Base-by-base conservation (phyloP, 2,329 filamentous ascomycete species). In the Fonsecaea pugnacius region DNA sequence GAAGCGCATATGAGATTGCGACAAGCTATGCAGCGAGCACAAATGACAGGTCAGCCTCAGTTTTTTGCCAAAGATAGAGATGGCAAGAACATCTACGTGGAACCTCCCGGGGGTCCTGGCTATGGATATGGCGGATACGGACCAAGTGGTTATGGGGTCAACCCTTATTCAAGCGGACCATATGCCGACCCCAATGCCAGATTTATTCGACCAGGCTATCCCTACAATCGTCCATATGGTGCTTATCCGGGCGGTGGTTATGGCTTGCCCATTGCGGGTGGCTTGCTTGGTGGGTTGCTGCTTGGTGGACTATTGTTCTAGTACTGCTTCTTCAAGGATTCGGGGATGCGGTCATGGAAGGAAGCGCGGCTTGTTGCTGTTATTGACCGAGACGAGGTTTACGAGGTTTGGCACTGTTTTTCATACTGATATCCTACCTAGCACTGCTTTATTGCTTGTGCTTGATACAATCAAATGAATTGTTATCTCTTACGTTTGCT, bases 1-100 rank as follows among this genome's bases (percentile, higher is more conserved):
- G 74, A 80, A 38, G 78, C 80, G 46, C 85, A 88, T 69, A 71
- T 82, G 61, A 74, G 77, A 6, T 76, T 84, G 33, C 78, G 85
- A 1, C 73, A 78, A 5, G 84, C 82, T 0, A 83, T 87, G 78
- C 71, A 76, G 8, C 75, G 75, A 14, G 84, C 85, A 0, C 76
- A 82, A 65, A 71, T 82, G 67, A 86, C 84, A 0, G 84, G 84
- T 1, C 74, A 85, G 71, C 84, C 85, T 14, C 84, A 87, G 66
- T 77, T 82, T 12, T 68, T 88, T 0, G 82, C 84, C 40, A 82
- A 81, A 67, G 84, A 87, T 71, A 71, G 72, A 10, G 74, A 84
- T 35, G 84, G 85, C 1, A 77, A 78, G 43, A 82, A 86, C 60
- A 76, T 87, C n/a, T 88, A 84, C 72, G 79, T 88, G 36, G 82